phyloP scores from a whole-genome alignment of 495 filamentous ascomycete species.

The Tuber brumale region DNA sequence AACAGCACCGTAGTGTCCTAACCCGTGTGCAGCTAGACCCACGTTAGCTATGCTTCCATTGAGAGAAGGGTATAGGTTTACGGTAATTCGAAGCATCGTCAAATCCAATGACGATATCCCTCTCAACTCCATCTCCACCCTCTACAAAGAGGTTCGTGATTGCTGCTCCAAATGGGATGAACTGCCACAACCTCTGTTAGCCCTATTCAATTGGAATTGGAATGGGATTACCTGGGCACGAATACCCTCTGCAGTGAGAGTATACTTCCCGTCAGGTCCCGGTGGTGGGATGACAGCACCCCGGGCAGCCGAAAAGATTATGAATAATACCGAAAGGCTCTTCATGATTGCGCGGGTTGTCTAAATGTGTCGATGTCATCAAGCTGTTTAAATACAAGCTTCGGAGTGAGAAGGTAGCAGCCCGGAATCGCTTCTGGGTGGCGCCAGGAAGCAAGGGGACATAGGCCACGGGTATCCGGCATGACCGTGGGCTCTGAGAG shows the following conservation, averaged over 20 bases:
- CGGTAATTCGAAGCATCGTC: conserved; percentile 50
- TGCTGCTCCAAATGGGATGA: conserved; percentile 53
- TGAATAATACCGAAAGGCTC: conserved; percentile 21
- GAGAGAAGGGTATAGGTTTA: conserved; percentile 32
- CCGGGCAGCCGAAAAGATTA: conserved; percentile 18
- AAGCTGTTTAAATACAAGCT: not conserved
- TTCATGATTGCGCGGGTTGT: conserved; percentile 17
- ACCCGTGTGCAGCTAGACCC: conserved; percentile 40
- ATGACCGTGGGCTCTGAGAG: not conserved
- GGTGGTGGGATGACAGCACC: conserved; percentile 32
- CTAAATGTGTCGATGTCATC: not conserved
- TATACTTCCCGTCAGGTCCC: conserved; percentile 46
- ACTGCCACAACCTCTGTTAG: conserved; percentile 38
- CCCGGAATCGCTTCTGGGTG: not conserved
- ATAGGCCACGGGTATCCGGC: not conserved
- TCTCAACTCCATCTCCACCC: conserved; percentile 52
- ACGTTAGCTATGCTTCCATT: conserved; percentile 44
- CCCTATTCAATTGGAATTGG: not conserved
- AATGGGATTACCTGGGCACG: conserved; percentile 47
- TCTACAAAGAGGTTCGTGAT: conserved; percentile 55
- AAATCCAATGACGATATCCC: conserved; percentile 52
- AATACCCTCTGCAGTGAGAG: conserved; percentile 49
- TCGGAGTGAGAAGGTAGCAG: not conserved
- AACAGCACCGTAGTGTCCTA: conserved; percentile 49
- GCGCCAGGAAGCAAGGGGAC: too few relatives aligned